Evolutionary conservation across 352 stramenopile species (phyloP).

Genomic region (Phytophthora agathidicida): DNA sequence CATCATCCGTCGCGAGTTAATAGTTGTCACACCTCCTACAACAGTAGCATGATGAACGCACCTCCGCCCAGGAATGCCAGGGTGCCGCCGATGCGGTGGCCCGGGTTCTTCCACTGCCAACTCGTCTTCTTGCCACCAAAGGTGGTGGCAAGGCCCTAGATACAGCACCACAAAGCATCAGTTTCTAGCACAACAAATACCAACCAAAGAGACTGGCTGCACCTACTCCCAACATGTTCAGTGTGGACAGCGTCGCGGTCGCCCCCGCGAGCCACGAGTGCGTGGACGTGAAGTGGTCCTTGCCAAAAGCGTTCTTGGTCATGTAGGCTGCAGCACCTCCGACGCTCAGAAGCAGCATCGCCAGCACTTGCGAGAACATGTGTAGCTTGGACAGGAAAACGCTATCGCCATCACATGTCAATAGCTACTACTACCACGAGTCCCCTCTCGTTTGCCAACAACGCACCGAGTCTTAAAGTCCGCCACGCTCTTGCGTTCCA

Average conservation of each 20-base stretch:
- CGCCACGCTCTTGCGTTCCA: constrained; percentile 54
- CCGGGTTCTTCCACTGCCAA: constrained; percentile 77
- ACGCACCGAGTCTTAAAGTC: constrained; percentile 60
- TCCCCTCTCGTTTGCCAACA: no score
- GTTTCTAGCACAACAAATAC: background rate
- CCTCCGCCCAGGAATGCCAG: constrained; percentile 61
- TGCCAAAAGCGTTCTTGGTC: constrained; percentile 64
- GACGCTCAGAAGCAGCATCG: constrained; percentile 47
- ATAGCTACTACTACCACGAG: no score
- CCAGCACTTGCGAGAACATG: constrained; percentile 52
- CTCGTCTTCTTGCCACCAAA: constrained; percentile 67
- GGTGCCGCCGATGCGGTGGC: constrained; percentile 61
- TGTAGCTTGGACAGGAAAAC: constrained; percentile 55
- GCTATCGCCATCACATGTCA: constrained; percentile 17
- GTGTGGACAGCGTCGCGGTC: constrained; percentile 47
- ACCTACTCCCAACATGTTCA: constrained; percentile 68
- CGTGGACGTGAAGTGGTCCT: constrained; percentile 72
- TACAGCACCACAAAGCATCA: background rate
- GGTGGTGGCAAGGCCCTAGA: constrained; percentile 57
- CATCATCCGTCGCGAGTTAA: no score
- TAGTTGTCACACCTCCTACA: no score
- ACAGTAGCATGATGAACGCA: no score
- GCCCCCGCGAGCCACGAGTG: constrained; percentile 71
- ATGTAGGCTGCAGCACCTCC: constrained; percentile 54
- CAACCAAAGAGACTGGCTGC: background rate